Base-by-base conservation (phyloP, 768 basidiomycete genomes). In the Lactarius indigo region DNA sequence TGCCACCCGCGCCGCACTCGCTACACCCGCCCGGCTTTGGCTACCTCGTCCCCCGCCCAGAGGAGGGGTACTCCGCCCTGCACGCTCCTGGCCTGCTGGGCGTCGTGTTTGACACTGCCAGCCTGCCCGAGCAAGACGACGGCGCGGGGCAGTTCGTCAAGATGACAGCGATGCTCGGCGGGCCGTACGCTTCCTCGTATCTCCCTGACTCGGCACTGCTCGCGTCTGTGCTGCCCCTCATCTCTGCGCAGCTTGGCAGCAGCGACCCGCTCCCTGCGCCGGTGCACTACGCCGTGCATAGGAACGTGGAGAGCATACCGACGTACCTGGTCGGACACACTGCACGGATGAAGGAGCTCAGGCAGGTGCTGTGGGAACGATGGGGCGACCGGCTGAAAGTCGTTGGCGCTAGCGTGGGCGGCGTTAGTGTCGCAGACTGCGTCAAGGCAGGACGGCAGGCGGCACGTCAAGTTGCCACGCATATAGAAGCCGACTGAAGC, bases 21-120 rank as follows among this genome's bases (percentile, higher is more conserved):
- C 81, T 96, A 58, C 90, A 94, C 71, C 94, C 94, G 0, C 81
- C 82, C 2, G 96, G 96, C 4, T 99, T 98, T 74, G 96, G 96
- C 10, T 98, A 95, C 79, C 88, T 99, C 73, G 83, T 97, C 61
- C 94, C 96, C 0, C 90, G 95, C 18, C 87, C 90, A 0, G 77
- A 76, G 37, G 75, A 75, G 5, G 88, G 81, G 26, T 90, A 91
- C 69, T 72, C 76, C n/a, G 63, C 30, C 7, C 3, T 67, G 18
- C n/a, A 39, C n/a, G 50, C 35, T 3, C 75, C 81, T 13, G 84
- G 85, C 4, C 83, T 91, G 23, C 82, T 98, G 0, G 96, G 96
- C 15, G 87, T 89, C 35, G 88, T 98, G 13, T 98, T 98, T 77
- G 96, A 98, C 75, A 92, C 91, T 0, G 88, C 86, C 60, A 83